Conservation (phyloP, 345 rosid species). For the Schrenkiella parvula region DNA sequence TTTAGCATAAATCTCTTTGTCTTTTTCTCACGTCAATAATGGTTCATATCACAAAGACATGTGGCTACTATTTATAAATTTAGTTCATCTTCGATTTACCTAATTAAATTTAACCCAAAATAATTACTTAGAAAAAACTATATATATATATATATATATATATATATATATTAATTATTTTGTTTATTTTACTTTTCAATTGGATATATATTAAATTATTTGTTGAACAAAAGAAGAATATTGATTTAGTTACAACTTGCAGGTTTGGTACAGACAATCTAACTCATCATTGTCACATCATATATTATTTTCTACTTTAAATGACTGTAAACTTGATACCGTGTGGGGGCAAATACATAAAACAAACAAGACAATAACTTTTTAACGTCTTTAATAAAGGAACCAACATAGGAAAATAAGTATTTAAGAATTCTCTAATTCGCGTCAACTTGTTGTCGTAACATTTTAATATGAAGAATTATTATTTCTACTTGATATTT, state of each 20-base stretch:
- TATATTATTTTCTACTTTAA: background rate
- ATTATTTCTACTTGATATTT: background rate
- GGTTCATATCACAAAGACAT: too few species aligned
- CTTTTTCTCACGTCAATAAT: too few species aligned
- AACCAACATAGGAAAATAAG: constrained; percentile 26
- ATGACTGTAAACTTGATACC: constrained; percentile 20
- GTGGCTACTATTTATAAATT: too few species aligned
- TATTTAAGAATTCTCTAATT: background rate
- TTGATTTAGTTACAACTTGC: constrained; percentile 12
- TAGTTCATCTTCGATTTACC: too few species aligned
- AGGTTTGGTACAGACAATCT: constrained; percentile 16
- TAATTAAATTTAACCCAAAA: too few species aligned
- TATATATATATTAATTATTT: too few species aligned
- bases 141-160: too few species aligned
- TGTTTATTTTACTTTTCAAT: background rate
- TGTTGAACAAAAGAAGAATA: background rate
- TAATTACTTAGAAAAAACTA: too few species aligned
- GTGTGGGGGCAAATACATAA: constrained; percentile 26
- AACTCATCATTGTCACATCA: constrained; percentile 28
- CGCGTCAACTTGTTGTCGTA: constrained; percentile 18
- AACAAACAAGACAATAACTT: constrained; percentile 18
- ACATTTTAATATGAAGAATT: constrained; percentile 8
- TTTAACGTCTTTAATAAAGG: constrained; percentile 22
- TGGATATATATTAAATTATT: background rate
- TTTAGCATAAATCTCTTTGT: too few species aligned